Evolutionary conservation across 768 basidiomycete species (phyloP), one percentile per base, ranked within the genome.

Genomic region (Boletales sp.): DNA sequence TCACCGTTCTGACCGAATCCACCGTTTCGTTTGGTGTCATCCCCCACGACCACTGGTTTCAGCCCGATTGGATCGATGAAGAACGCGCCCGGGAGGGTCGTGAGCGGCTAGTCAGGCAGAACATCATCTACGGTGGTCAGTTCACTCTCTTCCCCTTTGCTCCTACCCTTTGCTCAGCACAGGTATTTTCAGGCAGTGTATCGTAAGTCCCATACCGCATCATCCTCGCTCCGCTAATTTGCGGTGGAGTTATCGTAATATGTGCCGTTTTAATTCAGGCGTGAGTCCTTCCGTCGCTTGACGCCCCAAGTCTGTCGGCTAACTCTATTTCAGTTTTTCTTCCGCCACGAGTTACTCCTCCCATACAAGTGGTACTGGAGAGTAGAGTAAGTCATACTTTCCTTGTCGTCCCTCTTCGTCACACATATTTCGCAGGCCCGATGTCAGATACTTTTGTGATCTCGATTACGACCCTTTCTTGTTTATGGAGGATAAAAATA

Each of bases 191-290:
- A 76, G 75, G 72, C 34, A 77, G 76, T 50, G 68, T 77, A 7
- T 69, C 76, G 74, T 75, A 46, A 57, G 72, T 69, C 13, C 44
- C 10, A 14, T 39, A n/a, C 39, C 21, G 15, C 13, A 40, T 12
- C 11, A 28, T 28, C 25, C 7, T 13, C 9, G 13, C 28, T 49
- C 28, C 18, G 51, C 7, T 12, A 12, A 43, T 34, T 36, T 35
- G 10, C 14, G 28, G 41, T 19, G 8, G 33, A 77, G 72, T n/a
- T 86, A 88, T 57, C 76, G 84, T n/a, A 84, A 86, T 48, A 87
- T 88, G 86, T 87, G 86, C 62, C 74, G 86, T 34, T 88, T 80
- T 68, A 84, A 86, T 64, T 86, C 83, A 1, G 85, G 82, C 2
- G 82, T 83, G 55, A 52, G 78, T 33, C 36, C n/a, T 38, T 38